Evolutionary conservation across 2,329 filamentous ascomycete genomes (phyloP).

Genomic region (Ophiocordyceps camponoti-leonardi): DNA sequence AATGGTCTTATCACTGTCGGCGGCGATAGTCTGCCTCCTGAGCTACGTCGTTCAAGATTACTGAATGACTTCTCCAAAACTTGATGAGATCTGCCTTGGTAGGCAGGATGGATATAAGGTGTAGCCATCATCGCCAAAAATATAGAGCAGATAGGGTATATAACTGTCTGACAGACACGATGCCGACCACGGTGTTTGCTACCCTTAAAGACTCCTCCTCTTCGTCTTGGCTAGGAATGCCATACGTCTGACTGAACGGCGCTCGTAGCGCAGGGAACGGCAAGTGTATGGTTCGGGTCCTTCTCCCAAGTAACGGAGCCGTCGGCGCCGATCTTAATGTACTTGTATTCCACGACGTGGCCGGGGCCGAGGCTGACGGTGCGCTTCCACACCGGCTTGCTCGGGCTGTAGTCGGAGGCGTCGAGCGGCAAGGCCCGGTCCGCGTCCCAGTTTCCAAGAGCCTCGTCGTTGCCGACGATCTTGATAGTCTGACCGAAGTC

Average conservation of each 20-base stretch:
- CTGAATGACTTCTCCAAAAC: no score
- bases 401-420: conserved; percentile 38
- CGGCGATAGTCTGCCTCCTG: neutral
- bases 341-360: conserved; percentile 48
- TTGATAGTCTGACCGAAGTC: conserved; percentile 46
- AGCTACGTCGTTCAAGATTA: no score
- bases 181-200: neutral
- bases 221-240: conserved; percentile 6
- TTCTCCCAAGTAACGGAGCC: conserved; percentile 46
- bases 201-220: neutral
- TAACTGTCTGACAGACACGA: no score
- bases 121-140: neutral
- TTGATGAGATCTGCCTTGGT: no score
- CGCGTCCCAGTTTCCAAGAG: conserved; percentile 47
- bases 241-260: conserved; percentile 12
- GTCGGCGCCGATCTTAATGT: conserved; percentile 38
- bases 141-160: no score
- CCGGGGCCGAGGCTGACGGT: conserved; percentile 39
- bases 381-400: conserved; percentile 43
- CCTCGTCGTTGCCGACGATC: conserved; percentile 38
- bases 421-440: conserved; percentile 35
- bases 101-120: no score
- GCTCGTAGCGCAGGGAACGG: conserved; percentile 13
- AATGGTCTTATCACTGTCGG: neutral
- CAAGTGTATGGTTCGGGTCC: conserved; percentile 31